phyloP scores from a whole-genome alignment of 352 stramenopile genomes.

The Phytophthora vignae region DNA sequence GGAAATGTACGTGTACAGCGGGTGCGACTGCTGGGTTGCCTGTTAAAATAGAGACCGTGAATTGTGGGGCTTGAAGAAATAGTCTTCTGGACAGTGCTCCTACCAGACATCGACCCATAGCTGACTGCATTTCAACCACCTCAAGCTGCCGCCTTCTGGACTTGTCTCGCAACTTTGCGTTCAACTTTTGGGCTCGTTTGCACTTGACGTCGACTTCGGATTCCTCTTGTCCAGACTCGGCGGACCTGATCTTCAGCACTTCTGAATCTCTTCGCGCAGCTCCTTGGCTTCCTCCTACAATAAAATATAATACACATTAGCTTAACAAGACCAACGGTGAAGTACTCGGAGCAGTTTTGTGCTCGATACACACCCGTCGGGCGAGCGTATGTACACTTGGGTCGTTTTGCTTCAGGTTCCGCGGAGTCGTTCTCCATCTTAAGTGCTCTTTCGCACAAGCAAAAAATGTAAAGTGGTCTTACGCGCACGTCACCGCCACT shows the following conservation, averaged over 20 bases:
- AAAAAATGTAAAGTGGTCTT: neutral
- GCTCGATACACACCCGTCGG: slow-evolving; percentile 8
- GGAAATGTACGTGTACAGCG: slow-evolving; percentile 32
- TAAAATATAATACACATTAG: too few species aligned
- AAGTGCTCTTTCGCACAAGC: too few species aligned
- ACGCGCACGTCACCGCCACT: neutral
- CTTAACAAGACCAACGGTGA: too few species aligned
- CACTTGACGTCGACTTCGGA: neutral
- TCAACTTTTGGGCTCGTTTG: slow-evolving; percentile 6
- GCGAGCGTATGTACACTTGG: slow-evolving; percentile 24
- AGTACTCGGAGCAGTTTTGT: too few species aligned
- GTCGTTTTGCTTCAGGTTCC: neutral
- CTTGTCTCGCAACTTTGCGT: neutral
- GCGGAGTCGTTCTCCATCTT: neutral
- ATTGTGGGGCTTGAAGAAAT: neutral
- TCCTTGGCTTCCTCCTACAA: slow-evolving; percentile 15
- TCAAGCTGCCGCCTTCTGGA: slow-evolving; percentile 9
- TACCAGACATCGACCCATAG: slow-evolving; percentile 20
- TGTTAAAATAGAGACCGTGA: slow-evolving; percentile 1
- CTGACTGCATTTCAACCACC: slow-evolving; percentile 20
- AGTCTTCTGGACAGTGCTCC: neutral
- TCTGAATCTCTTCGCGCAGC: slow-evolving; percentile 11
- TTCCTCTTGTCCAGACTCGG: neutral
- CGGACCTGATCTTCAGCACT: slow-evolving; percentile 13
- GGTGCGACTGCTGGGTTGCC: slow-evolving; percentile 21